phyloP scores from a whole-genome alignment of 352 stramenopile species.

The Elongisporangium undulatum region DNA sequence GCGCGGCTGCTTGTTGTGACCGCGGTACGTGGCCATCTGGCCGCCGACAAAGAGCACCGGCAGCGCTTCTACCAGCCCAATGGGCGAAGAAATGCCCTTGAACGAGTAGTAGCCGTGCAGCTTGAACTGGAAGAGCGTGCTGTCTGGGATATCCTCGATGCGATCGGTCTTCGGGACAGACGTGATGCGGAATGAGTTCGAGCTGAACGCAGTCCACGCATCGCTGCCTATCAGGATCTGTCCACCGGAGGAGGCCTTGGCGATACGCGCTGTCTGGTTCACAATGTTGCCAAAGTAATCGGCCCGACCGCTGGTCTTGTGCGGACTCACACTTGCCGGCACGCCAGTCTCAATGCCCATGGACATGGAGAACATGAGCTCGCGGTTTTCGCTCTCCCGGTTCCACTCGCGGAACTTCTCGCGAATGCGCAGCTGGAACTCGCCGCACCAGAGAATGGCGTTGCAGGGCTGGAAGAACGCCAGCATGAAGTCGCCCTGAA shows the following conservation, averaged over 20 bases:
- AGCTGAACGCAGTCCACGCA: slow-evolving; percentile 66
- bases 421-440: slow-evolving; percentile 77
- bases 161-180: slow-evolving; percentile 35
- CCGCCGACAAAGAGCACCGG: slow-evolving; percentile 36
- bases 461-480: slow-evolving; percentile 82
- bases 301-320: slow-evolving; percentile 84
- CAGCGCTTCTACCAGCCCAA: slow-evolving; percentile 76
- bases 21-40: not conserved
- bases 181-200: slow-evolving; percentile 22
- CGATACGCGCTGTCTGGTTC: slow-evolving; percentile 85
- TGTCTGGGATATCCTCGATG: slow-evolving; percentile 36
- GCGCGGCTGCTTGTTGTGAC: slow-evolving; percentile 29
- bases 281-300: slow-evolving; percentile 91
- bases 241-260: slow-evolving; percentile 73
- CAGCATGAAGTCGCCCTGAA: slow-evolving; percentile 88
- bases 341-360: slow-evolving; percentile 85
- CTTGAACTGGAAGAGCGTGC: slow-evolving; percentile 82
- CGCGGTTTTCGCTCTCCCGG: slow-evolving; percentile 64
- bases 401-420: slow-evolving; percentile 80
- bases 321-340: slow-evolving; percentile 78
- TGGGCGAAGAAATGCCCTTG: slow-evolving; percentile 82
- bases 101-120: slow-evolving; percentile 80
- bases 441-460: slow-evolving; percentile 81
- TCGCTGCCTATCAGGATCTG: slow-evolving; percentile 82
- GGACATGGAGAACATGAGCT: slow-evolving; percentile 84